Base-by-base conservation (phyloP, 2,329 filamentous ascomycete genomes). In the Plectosphaerella cucumerina region DNA sequence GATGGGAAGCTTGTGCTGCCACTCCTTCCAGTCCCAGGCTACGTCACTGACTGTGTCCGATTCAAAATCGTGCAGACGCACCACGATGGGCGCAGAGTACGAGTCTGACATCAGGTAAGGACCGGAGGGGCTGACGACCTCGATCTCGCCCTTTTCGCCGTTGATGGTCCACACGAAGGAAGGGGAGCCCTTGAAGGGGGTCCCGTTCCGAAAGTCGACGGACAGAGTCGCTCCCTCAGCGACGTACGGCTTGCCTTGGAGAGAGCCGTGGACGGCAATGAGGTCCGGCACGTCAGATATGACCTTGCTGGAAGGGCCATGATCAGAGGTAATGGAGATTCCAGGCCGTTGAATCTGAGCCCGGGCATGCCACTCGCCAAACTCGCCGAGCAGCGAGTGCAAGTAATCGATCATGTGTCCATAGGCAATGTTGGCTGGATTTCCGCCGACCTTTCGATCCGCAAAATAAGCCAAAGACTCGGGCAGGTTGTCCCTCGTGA, bases 1-100 rank as follows among this genome's bases (percentile, higher is more conserved):
- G 1, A 71, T 34, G 0, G 76, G 72, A 17, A 81, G 53, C 11
- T 72, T 68, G 11, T 72, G 66, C 58, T 76, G 75, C 64, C 72
- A 77, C 3, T 72, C 70, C 14, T 68, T 62, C 68, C 73, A 81
- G 8, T 67, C 62, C 66, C 73, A 74, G 1, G 68, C 57, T 0
- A 80, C 60, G 3, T 67, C 56, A 12, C 76, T 70, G 1, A 79
- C 65, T 17, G 70, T 56, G 26, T 74, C 71, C 0, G 66, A 74
- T 22, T 66, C 72, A 26, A 73, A 73, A 22, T 82, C 72, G 47
- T 82, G 73, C 0, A 85, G 59, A 33, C 80, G 70, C 6, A 80
- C 67, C 33, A 72, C 71, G 21, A 78, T 68, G 0, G 70, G 64
- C 2, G 68, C 64, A 0, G 67, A 62, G 47, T 73, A 67, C 44